These are phyloP conservation scores for Allomyces macrogynus DNA, from an alignment of 192 early-diverging fungal species.

Conservation along the genomic window DNA sequence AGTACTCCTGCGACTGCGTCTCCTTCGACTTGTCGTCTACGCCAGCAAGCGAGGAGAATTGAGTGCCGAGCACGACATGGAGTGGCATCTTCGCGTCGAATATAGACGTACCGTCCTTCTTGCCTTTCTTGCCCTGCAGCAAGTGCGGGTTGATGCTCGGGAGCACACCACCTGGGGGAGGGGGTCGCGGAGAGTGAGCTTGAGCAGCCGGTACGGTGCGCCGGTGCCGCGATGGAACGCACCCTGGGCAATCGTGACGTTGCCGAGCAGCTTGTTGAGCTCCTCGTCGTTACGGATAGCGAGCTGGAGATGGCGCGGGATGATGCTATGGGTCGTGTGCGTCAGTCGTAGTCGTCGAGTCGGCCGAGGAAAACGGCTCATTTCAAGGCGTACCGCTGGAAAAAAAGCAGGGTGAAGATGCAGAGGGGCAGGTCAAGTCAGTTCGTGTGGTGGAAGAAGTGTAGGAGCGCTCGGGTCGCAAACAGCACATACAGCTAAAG, in stretches of 20 bases:
- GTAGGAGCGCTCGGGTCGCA: too few relatives aligned
- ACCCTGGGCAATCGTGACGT: constrained; percentile 17
- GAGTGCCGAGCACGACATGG: not conserved
- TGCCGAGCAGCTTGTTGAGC: constrained; percentile 25
- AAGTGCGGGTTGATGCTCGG: constrained; percentile 15
- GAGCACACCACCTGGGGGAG: constrained; percentile 8
- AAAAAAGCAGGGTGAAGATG: too few relatives aligned
- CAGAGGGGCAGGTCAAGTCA: too few relatives aligned
- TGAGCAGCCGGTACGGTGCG: too few relatives aligned
- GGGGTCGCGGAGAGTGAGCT: too few relatives aligned
- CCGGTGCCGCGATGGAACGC: not conserved
- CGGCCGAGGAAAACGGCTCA: too few relatives aligned
- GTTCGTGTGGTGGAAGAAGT: too few relatives aligned
- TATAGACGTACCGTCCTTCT: not conserved
- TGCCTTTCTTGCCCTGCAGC: constrained; percentile 13
- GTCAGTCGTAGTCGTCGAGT: too few relatives aligned
- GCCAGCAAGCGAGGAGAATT: too few relatives aligned
- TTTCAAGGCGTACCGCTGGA: too few relatives aligned
- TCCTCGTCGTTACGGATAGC: constrained; percentile 20
- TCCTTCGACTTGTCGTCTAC: not conserved
- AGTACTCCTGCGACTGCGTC: not conserved
- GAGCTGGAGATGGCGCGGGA: constrained; percentile 17
- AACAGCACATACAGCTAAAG: too few relatives aligned
- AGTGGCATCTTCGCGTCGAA: not conserved
- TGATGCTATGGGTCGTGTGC: constrained; percentile 8